Conservation (phyloP, 805 yeast species). For the Isabelozyma heimii region DNA sequence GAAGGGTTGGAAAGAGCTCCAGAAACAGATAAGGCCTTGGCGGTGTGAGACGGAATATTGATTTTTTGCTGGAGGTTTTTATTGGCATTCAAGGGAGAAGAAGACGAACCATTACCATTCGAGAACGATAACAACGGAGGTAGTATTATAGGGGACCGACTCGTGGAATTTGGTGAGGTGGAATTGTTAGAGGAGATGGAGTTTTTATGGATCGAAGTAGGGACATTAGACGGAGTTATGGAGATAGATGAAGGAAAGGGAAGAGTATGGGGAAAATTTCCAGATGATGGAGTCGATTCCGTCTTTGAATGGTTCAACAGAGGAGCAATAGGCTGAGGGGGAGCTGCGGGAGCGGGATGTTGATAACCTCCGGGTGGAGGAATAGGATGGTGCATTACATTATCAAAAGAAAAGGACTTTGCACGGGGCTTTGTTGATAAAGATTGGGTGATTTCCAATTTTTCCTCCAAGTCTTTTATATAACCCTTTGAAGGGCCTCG, state of each 20-base stretch:
- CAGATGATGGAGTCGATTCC: neutral
- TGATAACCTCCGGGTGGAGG: neutral
- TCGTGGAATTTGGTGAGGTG: neutral
- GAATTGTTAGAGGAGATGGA: constrained; percentile 2
- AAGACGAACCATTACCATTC: neutral
- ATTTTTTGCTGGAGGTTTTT: constrained; percentile 5
- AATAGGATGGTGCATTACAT: neutral
- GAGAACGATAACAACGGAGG: constrained; percentile 20
- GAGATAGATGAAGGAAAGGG: neutral
- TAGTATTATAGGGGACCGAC: constrained; percentile 19
- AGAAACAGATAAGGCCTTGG: constrained; percentile 5
- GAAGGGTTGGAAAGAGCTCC: constrained; percentile 11
- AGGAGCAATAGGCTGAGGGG: too few species aligned
- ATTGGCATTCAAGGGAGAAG: constrained; percentile 3
- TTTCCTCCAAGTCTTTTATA: constrained; percentile 41
- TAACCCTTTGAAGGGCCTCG: constrained; percentile 81
- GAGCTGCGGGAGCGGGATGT: too few species aligned
- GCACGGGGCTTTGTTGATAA: neutral
- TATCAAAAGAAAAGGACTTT: neutral
- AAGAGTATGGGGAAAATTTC: neutral
- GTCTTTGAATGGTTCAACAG: neutral
- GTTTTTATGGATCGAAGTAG: neutral
- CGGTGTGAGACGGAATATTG: constrained; percentile 4
- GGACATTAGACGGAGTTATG: neutral
- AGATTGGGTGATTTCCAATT: constrained; percentile 17